Percentiles rank a stretch among this genome's conserved stretches.
phyloP scores from a whole-genome alignment of 371 early-diverging fungal genomes.

The Cokeromyces recurvatus region DNA sequence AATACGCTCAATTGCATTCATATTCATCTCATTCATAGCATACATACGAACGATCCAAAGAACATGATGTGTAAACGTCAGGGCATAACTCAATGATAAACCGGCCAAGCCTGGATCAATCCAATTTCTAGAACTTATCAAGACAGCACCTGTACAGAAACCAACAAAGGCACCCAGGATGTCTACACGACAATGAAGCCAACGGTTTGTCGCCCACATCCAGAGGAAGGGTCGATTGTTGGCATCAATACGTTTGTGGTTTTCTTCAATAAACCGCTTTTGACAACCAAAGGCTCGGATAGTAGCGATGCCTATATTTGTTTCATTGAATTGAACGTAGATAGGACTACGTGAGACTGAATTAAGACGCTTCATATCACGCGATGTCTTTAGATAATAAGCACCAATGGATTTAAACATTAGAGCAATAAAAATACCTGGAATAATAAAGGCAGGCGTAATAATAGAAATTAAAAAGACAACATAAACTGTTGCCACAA shows the following conservation, averaged over 20 bases:
- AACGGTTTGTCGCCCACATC: conserved; percentile 85
- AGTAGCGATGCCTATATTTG: conserved; percentile 68
- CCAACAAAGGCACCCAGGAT: conserved; percentile 66
- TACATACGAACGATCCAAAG: conserved; percentile 78
- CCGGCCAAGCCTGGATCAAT: conserved; percentile 77
- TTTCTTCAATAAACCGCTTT: conserved; percentile 55
- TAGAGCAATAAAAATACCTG: conserved; percentile 45
- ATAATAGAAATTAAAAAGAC: conserved; percentile 39
- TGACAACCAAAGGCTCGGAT: conserved; percentile 75
- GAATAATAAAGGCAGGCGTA: conserved; percentile 51
- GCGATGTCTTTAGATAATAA: conserved; percentile 68
- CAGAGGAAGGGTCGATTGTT: conserved; percentile 80
- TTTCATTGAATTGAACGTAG: conserved; percentile 73
- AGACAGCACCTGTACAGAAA: conserved; percentile 63
- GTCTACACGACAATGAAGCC: conserved; percentile 85
- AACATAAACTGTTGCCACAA: conserved; percentile 43
- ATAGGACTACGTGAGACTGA: conserved; percentile 78
- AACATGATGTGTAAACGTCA: conserved; percentile 64
- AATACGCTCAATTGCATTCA: conserved; percentile 84
- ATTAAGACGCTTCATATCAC: conserved; percentile 90
- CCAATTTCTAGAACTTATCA: conserved; percentile 41
- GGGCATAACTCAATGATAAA: conserved; percentile 68
- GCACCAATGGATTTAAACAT: conserved; percentile 46
- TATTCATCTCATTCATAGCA: conserved; percentile 79
- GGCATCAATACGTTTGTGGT: conserved; percentile 52